Evolutionary conservation across 2,329 filamentous ascomycete species (phyloP), one percentile per base, ranked within the genome.

Genomic region (Emmonsiellopsis sp.): DNA sequence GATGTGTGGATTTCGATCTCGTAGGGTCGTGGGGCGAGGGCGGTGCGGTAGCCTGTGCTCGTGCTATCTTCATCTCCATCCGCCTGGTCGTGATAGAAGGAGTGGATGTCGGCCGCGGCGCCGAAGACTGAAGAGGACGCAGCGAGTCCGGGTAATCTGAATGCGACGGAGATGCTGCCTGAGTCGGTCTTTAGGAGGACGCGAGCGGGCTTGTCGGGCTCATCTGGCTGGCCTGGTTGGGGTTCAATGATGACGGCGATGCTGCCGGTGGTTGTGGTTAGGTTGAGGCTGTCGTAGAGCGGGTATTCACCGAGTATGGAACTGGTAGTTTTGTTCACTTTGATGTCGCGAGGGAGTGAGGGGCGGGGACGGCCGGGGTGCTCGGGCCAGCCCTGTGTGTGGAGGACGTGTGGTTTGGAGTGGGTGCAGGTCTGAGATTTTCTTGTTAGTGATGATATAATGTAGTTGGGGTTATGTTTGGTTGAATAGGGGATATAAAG

Each of bases 241-340:
- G 65, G 65, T 9, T 64, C 59, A 31, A 70, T 57, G 16, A 54
- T 57, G 9, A 69, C 59, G 13, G 54, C 54, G 41, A 70, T 65
- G 38, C 57, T 60, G 34, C 67, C 67, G 2, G 62, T 61, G 3
- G 56, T 63, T 5, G 67, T 69, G 2, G 58, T 61, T 10, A 70
- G 55, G 20, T 62, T 58, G 5, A 70, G 59, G 0, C 64, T 56
- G 41, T 70, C 67, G 45, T 64, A 65, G 9, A 70, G 61, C 13
- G 63, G 61, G 46, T 64, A 69, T 8, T 53, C 58, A 13, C 67
- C 67, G 15, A 50, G 54, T 48, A 70, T 65, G 9, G 58, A 54
- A 5, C 52, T 52, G 32, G 54, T 56, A 1, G 51, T 55, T 30
- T 58, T 55, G 10, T 63, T 45, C 46, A 63, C 37, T 5, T 58